Base-by-base conservation (phyloP, 2,329 filamentous ascomycete species). In the Nothomitra cinnamomea region DNA sequence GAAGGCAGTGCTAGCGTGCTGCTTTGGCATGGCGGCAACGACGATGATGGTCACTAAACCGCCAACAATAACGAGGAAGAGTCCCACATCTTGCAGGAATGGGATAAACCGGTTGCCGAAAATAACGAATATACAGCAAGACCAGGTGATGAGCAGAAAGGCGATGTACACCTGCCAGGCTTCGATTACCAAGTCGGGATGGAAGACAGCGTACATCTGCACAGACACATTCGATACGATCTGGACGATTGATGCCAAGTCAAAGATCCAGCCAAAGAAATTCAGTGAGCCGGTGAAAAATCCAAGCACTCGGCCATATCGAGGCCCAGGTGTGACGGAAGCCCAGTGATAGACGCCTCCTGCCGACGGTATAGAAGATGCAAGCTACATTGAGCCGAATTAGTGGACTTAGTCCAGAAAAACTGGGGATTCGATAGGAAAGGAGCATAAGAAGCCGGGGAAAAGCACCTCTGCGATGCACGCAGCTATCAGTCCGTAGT, bases 241-340 rank as follows among this genome's bases (percentile, higher is more conserved):
- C 54, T 74, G 71, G 15, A 74, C 67, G 60, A 82, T 75, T 1
- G 77, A 76, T 2, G 78, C 76, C 4, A 79, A 70, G 57, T 76
- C 78, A 55, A 82, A 78, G 57, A 81, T 73, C 79, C 79, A 82
- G 13, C 72, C 76, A 56, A 73, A 75, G 59, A 76, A 77, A 61
- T 79, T 78, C 43, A 66, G 57, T 6, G 56, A 64, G 8, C 65
- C 65, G 7, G 61, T 59, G 54, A 65, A 67, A 59, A 66, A 68
- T 3, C 66, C 66, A 28, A 65, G 50, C 6, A 61, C 58, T 3
- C 65, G 59, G 10, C 66, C 65, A 57, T 58, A 62, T 40, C 55
- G 58, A 0, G 58, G 56, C 1, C 66, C 66, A 7, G 64, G 59
- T 1, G 65, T 67, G 4, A 67, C 59, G 0, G 62, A 63, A 2